Evolutionary conservation across 331 rosid species (phyloP).

Genomic region (Quercus phellos): DNA sequence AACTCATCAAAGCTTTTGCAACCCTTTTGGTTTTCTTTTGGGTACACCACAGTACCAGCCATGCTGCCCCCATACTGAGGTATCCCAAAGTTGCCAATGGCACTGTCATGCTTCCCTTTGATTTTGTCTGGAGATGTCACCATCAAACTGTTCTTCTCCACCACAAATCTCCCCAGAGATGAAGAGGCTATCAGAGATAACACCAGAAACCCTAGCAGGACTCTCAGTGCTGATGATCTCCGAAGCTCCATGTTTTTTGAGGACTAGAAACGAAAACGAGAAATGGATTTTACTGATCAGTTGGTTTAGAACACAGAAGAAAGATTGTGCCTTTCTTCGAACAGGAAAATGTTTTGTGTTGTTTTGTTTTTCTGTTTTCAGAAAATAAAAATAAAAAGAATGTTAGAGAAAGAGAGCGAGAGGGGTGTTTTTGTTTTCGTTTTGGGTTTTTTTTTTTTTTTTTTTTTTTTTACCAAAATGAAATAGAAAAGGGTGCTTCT

Average conservation of each 20-base stretch:
- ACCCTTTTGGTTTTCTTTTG: conserved; percentile 80
- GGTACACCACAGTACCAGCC: conserved; percentile 79
- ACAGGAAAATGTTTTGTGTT: background rate
- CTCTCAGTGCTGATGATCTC: conserved; percentile 33
- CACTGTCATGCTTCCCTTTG: conserved; percentile 76
- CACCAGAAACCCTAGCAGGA: conserved; percentile 66
- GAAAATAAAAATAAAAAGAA: background rate
- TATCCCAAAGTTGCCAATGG: conserved; percentile 96
- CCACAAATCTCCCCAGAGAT: conserved; percentile 72
- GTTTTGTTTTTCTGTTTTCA: background rate
- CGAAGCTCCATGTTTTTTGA: conserved; percentile 47
- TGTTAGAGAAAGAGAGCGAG: too few relatives aligned
- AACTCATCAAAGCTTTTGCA: conserved; percentile 68
- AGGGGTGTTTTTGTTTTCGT: background rate
- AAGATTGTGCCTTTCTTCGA: background rate
- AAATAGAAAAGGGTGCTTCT: background rate
- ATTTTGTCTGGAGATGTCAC: conserved; percentile 83
- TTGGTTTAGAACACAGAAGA: background rate
- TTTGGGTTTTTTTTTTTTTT: too few relatives aligned
- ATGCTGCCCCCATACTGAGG: conserved; percentile 98
- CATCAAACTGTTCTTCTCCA: conserved; percentile 94
- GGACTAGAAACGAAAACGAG: background rate
- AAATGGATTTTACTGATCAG: conserved; percentile 3
- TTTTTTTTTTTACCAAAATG: background rate
- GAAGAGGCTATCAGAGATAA: conserved; percentile 33